Evolutionary conservation across 2,329 filamentous ascomycete species (phyloP).

Genomic region (Beauveria varroae): DNA sequence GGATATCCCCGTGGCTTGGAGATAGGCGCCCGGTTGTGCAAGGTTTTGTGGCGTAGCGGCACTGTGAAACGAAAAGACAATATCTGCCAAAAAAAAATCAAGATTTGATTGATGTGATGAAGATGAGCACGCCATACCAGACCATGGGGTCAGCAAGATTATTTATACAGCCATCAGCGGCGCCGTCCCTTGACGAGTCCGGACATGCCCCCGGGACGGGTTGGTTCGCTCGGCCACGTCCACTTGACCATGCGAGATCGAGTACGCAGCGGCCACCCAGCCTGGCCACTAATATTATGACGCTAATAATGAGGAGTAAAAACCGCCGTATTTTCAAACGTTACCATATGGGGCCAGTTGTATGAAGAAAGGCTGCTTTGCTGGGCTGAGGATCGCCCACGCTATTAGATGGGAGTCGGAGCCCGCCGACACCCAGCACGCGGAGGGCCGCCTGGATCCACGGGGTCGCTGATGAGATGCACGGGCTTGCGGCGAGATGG

Average conservation of each 20-base stretch:
- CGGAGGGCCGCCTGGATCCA: conserved; percentile 14
- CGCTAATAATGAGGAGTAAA: background rate
- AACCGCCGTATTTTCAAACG: background rate
- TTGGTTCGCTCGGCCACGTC: background rate
- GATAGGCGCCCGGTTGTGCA: background rate
- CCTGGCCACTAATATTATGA: background rate
- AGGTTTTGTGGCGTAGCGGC: background rate
- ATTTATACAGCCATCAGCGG: background rate
- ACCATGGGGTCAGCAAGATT: background rate
- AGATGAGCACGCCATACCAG: background rate
- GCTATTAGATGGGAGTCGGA: conserved; percentile 15
- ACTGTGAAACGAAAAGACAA: background rate
- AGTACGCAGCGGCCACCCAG: background rate
- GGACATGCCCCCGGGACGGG: background rate
- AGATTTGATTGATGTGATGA: background rate
- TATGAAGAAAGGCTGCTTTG: background rate
- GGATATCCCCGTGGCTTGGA: conserved; percentile 5
- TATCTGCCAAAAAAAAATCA: background rate
- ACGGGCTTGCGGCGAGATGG: background rate
- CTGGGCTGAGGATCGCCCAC: background rate
- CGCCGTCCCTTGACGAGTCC: background rate
- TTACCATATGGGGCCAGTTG: background rate
- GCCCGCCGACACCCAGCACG: conserved; percentile 22
- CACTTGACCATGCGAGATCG: background rate
- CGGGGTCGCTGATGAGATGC: background rate